phyloP scores from a whole-genome alignment of 257 asterid genomes.

The Plantago major region DNA sequence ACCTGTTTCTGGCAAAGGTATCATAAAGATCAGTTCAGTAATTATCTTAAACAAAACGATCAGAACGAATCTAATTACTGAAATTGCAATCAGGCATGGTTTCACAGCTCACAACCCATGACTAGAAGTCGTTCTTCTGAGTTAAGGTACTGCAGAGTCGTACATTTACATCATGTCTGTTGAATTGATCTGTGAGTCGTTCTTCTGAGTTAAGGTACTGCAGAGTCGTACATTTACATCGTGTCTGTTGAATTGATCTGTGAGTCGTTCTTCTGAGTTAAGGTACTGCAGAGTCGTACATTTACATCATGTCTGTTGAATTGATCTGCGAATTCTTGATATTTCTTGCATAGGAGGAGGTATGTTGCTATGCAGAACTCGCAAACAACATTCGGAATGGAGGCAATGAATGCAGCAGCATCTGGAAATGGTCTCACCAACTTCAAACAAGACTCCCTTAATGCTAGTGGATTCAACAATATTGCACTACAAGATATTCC shows the following conservation, averaged over 20 bases:
- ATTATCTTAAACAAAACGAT: neutral
- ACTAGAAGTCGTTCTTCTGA: slow-evolving; percentile 74
- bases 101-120: slow-evolving; percentile 87
- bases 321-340: neutral
- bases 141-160: slow-evolving; percentile 41
- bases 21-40: neutral
- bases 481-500: slow-evolving; percentile 22
- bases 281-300: slow-evolving; percentile 35
- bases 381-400: slow-evolving; percentile 48
- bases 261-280: slow-evolving; percentile 65
- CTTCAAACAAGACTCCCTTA: slow-evolving; percentile 31
- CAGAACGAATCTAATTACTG: slow-evolving; percentile 14
- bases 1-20: slow-evolving; percentile 69
- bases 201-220: slow-evolving; percentile 66
- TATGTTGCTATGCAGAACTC: slow-evolving; percentile 71
- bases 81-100: slow-evolving; percentile 63
- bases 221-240: neutral
- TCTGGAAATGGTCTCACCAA: slow-evolving; percentile 31
- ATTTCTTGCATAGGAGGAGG: slow-evolving; percentile 53
- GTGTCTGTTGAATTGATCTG: neutral
- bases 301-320: neutral
- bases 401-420: slow-evolving; percentile 36
- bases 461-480: slow-evolving; percentile 20
- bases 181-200: slow-evolving; percentile 32
- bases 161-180: neutral